These are phyloP conservation scores for Leucaena leucocephala DNA, from an alignment of 306 rosid genomes.

Conservation along the genomic window DNA sequence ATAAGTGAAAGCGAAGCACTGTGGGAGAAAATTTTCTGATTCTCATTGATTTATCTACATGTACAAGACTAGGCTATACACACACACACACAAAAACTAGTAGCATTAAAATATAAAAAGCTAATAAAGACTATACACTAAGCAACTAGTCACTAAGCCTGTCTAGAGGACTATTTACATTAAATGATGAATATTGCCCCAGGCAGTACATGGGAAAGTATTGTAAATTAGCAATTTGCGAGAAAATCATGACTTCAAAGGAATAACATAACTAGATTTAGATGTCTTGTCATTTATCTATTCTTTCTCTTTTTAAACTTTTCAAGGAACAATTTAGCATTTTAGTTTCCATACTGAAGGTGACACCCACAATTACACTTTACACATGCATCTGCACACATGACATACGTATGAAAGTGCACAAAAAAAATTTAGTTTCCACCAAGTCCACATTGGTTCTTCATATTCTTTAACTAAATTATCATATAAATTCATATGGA, in stretches of 20 bases:
- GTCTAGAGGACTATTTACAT: not conserved
- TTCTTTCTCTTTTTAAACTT: not conserved
- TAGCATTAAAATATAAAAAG: not conserved
- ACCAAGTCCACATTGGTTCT: not conserved
- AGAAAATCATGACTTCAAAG: constrained; percentile 4
- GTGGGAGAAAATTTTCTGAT: constrained; percentile 18
- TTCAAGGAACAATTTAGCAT: not conserved
- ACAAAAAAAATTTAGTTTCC: constrained; percentile 26
- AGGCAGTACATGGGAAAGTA: constrained; percentile 23
- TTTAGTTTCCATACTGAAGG: constrained; percentile 16
- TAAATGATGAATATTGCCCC: not conserved
- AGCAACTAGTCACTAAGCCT: not conserved
- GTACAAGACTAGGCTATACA: not conserved
- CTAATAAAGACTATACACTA: not conserved
- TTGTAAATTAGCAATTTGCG: constrained; percentile 17
- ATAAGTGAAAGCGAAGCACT: not conserved
- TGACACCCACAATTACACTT: not conserved
- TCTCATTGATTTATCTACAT: not conserved
- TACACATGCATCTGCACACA: not conserved
- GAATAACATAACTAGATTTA: constrained; percentile 29
- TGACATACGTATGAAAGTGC: not conserved
- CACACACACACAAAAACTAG: not conserved
- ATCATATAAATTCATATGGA: constrained; percentile 26
- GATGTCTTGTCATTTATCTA: not conserved
- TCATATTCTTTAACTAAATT: constrained; percentile 25